Evolutionary conservation across 768 basidiomycete species (phyloP).

Genomic region (Coprinopsis marcescibilis): DNA sequence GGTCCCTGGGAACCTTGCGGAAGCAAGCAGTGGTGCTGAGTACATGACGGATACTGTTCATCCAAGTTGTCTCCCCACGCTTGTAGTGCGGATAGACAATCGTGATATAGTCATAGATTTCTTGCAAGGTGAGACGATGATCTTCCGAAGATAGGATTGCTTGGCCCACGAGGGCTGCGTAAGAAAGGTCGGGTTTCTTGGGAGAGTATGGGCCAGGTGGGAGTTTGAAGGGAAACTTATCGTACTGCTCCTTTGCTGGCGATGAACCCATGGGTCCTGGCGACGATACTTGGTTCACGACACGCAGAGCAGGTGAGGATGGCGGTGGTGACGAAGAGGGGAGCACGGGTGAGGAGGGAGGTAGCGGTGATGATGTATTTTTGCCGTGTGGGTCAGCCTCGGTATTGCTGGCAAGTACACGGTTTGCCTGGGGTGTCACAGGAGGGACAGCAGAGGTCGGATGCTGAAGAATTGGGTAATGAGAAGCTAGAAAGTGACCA

Average conservation of each 20-base stretch:
- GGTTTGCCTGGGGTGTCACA: constrained; percentile 44
- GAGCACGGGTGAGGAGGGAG: constrained; percentile 54
- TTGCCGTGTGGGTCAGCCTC: constrained; percentile 19
- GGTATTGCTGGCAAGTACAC: constrained; percentile 21
- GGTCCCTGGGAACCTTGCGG: constrained; percentile 75
- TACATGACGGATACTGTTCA: constrained; percentile 97
- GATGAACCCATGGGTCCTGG: constrained; percentile 70
- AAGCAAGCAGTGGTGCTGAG: constrained; percentile 90
- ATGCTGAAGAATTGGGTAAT: constrained; percentile 26
- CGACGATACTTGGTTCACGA: constrained; percentile 77
- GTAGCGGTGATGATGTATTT: constrained; percentile 39
- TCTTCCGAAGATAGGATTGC: constrained; percentile 83
- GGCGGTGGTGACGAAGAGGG: constrained; percentile 52
- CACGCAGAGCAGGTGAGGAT: constrained; percentile 48
- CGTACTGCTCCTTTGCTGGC: constrained; percentile 61
- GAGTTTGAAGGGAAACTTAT: constrained; percentile 64
- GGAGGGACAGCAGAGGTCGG: constrained; percentile 35
- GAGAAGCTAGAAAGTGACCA: constrained; percentile 31
- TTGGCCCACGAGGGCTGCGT: constrained; percentile 94
- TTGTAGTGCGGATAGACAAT: constrained; percentile 92
- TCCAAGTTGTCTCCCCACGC: constrained; percentile 92
- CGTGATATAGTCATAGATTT: constrained; percentile 96
- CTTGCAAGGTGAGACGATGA: constrained; percentile 84
- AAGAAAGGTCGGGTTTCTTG: constrained; percentile 81
- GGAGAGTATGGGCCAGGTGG: constrained; percentile 81